Evolutionary conservation across 805 yeast species (phyloP).

Genomic region (Lipomyces anomalus): DNA sequence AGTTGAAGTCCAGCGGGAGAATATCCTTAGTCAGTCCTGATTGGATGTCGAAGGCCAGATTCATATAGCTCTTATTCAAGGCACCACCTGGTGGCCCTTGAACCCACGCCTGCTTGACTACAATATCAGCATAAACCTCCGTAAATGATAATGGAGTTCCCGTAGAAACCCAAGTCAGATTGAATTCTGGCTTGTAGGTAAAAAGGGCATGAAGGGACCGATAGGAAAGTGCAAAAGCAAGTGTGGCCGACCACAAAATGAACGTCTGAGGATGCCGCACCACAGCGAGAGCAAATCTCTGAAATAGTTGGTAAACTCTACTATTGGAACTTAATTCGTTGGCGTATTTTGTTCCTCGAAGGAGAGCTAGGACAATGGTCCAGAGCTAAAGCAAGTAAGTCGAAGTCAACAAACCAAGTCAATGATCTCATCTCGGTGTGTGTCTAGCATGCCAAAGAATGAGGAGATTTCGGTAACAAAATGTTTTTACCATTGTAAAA

Average conservation of each 20-base stretch:
- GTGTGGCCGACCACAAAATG: conserved; percentile 46
- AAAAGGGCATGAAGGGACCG: conserved; percentile 40
- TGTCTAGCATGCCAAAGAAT: too few relatives aligned
- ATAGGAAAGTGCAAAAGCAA: conserved; percentile 45
- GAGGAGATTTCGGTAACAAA: too few relatives aligned
- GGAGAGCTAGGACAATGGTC: conserved; percentile 20
- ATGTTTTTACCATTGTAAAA: too few relatives aligned
- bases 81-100: conserved; percentile 30
- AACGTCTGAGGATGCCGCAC: conserved; percentile 38
- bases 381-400: conserved; percentile 12
- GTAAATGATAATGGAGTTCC: conserved; percentile 3
- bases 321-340: conserved; percentile 12
- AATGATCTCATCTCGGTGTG: too few relatives aligned
- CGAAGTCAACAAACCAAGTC: too few relatives aligned
- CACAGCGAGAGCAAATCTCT: conserved; percentile 28
- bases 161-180: conserved; percentile 1
- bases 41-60: conserved; percentile 37
- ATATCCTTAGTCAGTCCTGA: conserved; percentile 30
- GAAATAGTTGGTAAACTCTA: conserved; percentile 8
- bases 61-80: conserved; percentile 36
- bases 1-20: conserved; percentile 23
- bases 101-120: conserved; percentile 36
- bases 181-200: not conserved
- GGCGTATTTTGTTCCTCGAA: conserved; percentile 20
- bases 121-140: conserved; percentile 24